These are phyloP conservation scores for Chenopodium album DNA, from an alignment of 148 eudicot species.

Conservation along the genomic window DNA sequence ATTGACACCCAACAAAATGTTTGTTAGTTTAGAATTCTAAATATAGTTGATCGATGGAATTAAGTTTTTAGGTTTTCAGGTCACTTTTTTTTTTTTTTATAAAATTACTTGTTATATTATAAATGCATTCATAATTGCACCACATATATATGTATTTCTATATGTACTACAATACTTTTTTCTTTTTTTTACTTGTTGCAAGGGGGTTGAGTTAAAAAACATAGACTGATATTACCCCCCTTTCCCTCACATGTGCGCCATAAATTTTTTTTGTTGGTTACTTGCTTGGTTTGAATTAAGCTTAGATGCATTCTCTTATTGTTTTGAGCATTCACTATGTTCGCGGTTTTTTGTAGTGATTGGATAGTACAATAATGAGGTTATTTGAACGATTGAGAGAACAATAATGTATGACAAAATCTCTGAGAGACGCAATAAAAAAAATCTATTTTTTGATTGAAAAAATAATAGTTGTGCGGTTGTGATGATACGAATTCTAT, in stretches of 20 bases:
- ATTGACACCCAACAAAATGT: slow-evolving; percentile 23
- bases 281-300: not conserved
- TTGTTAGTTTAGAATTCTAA: slow-evolving; percentile 6
- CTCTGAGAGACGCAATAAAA: too few species aligned
- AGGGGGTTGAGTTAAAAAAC: not conserved
- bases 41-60: slow-evolving; percentile 8
- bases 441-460: too few species aligned
- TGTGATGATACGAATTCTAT: too few species aligned
- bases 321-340: not conserved
- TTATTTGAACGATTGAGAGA: too few species aligned
- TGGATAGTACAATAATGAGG: too few species aligned
- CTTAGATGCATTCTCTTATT: not conserved
- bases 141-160: too few species aligned
- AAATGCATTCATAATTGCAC: not conserved
- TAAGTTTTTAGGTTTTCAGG: not conserved
- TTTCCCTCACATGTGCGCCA: not conserved
- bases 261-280: not conserved
- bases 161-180: not conserved
- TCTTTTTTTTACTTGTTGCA: not conserved
- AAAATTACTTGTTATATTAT: too few species aligned
- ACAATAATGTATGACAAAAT: too few species aligned
- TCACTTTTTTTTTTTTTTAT: not conserved
- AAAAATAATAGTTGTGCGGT: too few species aligned
- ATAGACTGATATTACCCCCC: slow-evolving; percentile 6
- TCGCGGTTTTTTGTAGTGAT: not conserved